Base-by-base conservation (phyloP, 768 basidiomycete genomes). In the Leucocoprinus birnbaumii region DNA sequence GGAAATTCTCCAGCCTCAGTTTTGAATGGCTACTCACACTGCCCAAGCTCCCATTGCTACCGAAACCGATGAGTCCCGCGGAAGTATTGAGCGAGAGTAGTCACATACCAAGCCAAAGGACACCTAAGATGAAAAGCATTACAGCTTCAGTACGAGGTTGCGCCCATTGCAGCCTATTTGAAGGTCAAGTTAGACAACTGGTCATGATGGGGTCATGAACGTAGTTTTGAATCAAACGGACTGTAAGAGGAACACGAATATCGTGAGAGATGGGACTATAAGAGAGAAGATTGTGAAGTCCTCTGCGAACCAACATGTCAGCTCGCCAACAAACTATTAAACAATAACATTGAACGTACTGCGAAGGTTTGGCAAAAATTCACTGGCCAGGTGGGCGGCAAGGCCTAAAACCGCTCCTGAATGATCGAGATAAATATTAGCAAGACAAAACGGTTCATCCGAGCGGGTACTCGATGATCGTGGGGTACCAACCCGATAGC, bases 31-130 rank as follows among this genome's bases (percentile, higher is more conserved):
- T 55, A 61, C 82, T 67, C 67, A 90, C 87, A 78, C 77, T 21
- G 87, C 71, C 87, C 89, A 91, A 16, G 89, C 82, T 27, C 78
- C 89, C 82, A 87, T 80, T 21, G 84, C 89, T 90, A 63, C 53
- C 34, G 60, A 51, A 44, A 57, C 21, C 10, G 38, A 42, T 51
- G 31, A 53, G 42, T 27, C 11, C 19, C 16, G 21, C 40, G 16
- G 1, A 27, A 18, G 14, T 27, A 3, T 26, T 24, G 22, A 27
- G 31, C 31, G 21, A 55, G n/a, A n/a, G 51, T 19, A 1, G 42
- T 41, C 24, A 69, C 84, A 59, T 64, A 87, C 89, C 74, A 35
- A 92, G 73, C 90, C 90, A 92, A 34, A 91, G 63, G 18, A 80
- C 72, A 9, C 77, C 80, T 26, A 88, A 62, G 19, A 86, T 58